These are phyloP conservation scores for Paramecium pentaurelia DNA, from an alignment of 73 alveolate species.

Conservation along the genomic window DNA sequence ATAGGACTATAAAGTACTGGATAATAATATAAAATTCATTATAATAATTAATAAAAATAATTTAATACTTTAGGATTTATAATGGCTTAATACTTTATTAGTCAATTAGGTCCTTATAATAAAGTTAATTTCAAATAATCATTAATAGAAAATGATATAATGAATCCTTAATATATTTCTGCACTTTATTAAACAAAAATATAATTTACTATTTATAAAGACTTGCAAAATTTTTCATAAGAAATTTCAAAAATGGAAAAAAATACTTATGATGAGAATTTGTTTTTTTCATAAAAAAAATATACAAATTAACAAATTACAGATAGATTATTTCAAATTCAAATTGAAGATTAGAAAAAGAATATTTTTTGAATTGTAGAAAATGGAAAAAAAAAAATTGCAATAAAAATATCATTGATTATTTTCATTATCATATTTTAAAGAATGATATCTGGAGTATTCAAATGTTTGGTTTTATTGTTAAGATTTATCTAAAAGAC, in stretches of 20 bases:
- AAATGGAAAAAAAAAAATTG: background rate
- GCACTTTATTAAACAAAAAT: background rate
- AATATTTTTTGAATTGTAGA: background rate
- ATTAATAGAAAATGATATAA: background rate
- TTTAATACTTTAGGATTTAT: slow-evolving; percentile 14
- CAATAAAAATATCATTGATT: background rate
- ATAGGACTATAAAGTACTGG: background rate
- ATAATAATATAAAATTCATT: background rate
- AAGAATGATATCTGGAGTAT: background rate
- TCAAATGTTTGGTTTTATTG: background rate
- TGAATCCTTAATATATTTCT: background rate
- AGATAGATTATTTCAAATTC: background rate
- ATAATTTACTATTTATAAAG: background rate
- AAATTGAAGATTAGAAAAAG: background rate
- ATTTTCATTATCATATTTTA: background rate
- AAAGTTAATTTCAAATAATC: background rate
- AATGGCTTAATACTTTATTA: background rate
- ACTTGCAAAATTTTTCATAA: background rate
- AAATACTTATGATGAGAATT: background rate
- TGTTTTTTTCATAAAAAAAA: background rate
- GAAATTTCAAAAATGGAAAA: background rate
- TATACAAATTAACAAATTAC: background rate
- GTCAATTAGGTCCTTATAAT: slow-evolving; percentile 40
- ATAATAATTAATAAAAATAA: background rate
- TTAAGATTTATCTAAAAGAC: background rate